These are phyloP conservation scores for Microsporum audouinii DNA, from an alignment of 2,329 filamentous ascomycete species.

Conservation along the genomic window DNA sequence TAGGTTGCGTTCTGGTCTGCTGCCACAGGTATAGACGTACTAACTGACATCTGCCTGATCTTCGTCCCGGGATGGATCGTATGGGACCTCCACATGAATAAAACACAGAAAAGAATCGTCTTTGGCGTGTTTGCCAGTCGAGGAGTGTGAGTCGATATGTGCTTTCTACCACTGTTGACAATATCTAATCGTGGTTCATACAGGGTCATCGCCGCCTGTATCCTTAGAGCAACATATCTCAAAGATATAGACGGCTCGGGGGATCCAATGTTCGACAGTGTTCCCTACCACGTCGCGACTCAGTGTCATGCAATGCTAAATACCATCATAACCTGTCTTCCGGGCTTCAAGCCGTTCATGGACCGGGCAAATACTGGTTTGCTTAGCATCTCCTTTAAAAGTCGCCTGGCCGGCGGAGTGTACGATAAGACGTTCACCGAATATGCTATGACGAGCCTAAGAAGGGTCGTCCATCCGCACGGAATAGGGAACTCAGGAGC, in stretches of 20 bases:
- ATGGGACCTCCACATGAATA: neutral
- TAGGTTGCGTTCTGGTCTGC: neutral
- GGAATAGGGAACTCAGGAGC: neutral
- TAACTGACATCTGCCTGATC: neutral
- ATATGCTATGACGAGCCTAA: neutral
- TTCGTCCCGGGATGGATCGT: neutral
- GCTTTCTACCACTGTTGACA: neutral
- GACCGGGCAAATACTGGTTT: constrained; percentile 1
- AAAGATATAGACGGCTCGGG: neutral
- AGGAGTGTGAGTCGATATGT: neutral
- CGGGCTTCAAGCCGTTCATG: constrained; percentile 1
- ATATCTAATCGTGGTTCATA: neutral
- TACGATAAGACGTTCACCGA: neutral
- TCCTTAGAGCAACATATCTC: neutral
- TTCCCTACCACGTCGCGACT: neutral
- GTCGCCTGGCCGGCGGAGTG: neutral
- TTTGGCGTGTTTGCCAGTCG: neutral
- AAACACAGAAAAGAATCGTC: neutral
- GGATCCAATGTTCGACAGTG: neutral
- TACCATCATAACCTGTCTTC: neutral
- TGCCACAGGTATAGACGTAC: neutral
- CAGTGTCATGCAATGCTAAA: constrained; percentile 1
- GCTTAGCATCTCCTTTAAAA: neutral
- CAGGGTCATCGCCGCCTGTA: neutral
- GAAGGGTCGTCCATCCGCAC: neutral